Percentiles rank a stretch among this genome's conserved stretches.
phyloP scores from a whole-genome alignment of 2,329 filamentous ascomycete genomes.

The Fusarium euwallaceae region DNA sequence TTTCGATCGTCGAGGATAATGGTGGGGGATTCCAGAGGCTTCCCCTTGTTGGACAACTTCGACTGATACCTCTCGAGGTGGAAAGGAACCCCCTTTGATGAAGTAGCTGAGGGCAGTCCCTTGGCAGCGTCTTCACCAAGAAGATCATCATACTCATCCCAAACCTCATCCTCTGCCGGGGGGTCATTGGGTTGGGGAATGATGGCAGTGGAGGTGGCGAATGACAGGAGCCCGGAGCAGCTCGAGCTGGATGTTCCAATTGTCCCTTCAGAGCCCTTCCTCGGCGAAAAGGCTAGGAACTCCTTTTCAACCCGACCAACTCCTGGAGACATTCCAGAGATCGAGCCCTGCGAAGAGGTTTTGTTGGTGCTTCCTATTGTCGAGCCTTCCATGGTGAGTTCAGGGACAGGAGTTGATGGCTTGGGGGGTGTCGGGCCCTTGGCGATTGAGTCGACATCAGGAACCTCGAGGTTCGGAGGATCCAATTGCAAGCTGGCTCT shows the following conservation, averaged over 20 bases:
- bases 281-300: slow-evolving; percentile 80
- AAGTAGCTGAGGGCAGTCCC: slow-evolving; percentile 65
- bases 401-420: slow-evolving; percentile 54
- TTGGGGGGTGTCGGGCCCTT: slow-evolving; percentile 62
- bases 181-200: slow-evolving; percentile 73
- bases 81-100: slow-evolving; percentile 69
- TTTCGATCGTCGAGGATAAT: slow-evolving; percentile 52
- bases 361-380: slow-evolving; percentile 51
- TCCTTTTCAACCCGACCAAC: slow-evolving; percentile 61
- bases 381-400: slow-evolving; percentile 54
- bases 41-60: slow-evolving; percentile 52
- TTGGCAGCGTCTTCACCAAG: slow-evolving; percentile 72
- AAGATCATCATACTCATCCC: slow-evolving; percentile 94
- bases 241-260: slow-evolving; percentile 65
- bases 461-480: slow-evolving; percentile 47
- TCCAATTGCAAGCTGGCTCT: slow-evolving; percentile 61
- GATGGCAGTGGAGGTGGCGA: slow-evolving; percentile 74
- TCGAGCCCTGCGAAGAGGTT: slow-evolving; percentile 49
- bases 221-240: slow-evolving; percentile 73
- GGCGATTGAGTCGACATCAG: slow-evolving; percentile 57
- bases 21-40: slow-evolving; percentile 63
- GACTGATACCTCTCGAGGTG: slow-evolving; percentile 65
- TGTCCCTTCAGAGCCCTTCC: slow-evolving; percentile 77
- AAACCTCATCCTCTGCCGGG: slow-evolving; percentile 86
- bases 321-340: slow-evolving; percentile 49